Evolutionary conservation across 73 alveolate species (phyloP), one percentile per base, ranked within the genome.

Genomic region (Paramecium tetraurelia): DNA sequence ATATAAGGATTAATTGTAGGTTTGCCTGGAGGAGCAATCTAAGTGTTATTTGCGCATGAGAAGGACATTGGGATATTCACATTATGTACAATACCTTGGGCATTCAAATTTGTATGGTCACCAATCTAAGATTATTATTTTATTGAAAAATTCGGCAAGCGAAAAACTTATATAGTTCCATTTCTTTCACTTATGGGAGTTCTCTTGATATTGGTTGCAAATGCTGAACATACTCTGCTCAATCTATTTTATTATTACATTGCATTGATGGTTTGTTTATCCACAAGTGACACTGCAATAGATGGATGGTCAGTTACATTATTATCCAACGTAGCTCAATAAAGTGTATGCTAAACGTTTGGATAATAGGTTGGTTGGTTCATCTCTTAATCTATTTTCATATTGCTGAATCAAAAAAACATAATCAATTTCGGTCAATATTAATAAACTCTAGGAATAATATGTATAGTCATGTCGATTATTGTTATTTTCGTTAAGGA

Each of bases 291-390:
- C 24, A 80, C 90, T 1, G 90, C 90, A 14, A 46, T 80, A n/a
- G 90, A 80, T 80, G 90, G 90, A 18, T 80, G 90, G 90, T 80
- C 46, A 43, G 90, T 80, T 44, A 80, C 90, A 21, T 46, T 80
- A 43, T 35, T 80, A 40, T 27, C 48, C 5, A 41, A 80, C 46
- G 90, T 80, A 20, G 90, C 70, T 44, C 12, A 80, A 44, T 20
- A 43, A 22, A 80, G 90, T 80, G 75, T 80, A 22, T 80, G 90
- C 9, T 46, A 80, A 43, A 44, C 90, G 1, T 80, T 80, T 46
- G 90, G 90, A 21, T 80, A 80, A 43, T 44, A 41, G 21, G 24
- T 48, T 0, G 90, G 90, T 4, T 80, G 90, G 90, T 80, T 80
- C 18, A 31, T 80, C 9, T 43, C 90, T 14, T 24, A 80, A 80